phyloP scores from a whole-genome alignment of 2,329 filamentous ascomycete genomes.

The Chaetomium strumarium region DNA sequence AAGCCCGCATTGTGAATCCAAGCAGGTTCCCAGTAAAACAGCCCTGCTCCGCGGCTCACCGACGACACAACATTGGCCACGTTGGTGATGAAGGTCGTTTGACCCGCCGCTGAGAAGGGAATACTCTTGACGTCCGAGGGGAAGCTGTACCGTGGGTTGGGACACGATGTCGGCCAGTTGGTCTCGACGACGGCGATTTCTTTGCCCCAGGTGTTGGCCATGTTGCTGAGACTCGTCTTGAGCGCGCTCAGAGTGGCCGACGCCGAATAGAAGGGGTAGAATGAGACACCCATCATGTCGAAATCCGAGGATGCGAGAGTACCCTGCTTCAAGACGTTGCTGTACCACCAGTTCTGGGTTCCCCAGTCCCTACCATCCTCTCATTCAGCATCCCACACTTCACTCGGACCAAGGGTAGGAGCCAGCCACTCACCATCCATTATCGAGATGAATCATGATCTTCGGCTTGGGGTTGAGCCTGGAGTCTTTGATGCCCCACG shows the following conservation, averaged over 20 bases:
- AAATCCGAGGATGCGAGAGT: constrained; percentile 50
- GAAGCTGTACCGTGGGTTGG: constrained; percentile 51
- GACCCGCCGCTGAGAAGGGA: constrained; percentile 57
- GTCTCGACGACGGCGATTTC: constrained; percentile 64
- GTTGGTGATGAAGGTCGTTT: constrained; percentile 54
- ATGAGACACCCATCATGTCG: constrained; percentile 67
- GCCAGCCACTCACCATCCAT: constrained; percentile 48
- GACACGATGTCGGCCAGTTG: constrained; percentile 62
- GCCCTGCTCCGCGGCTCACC: constrained; percentile 48
- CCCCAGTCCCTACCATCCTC: constrained; percentile 46
- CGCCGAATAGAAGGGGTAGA: constrained; percentile 65
- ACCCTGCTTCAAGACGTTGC: constrained; percentile 47
- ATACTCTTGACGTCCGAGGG: constrained; percentile 55
- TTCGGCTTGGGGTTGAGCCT: constrained; percentile 50
- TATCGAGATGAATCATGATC: constrained; percentile 70
- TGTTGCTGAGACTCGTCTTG: constrained; percentile 48
- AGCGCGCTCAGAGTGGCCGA: constrained; percentile 54
- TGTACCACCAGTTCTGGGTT: constrained; percentile 57
- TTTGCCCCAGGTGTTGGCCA: constrained; percentile 59
- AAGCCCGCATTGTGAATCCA: constrained; percentile 62
- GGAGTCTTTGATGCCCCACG: constrained; percentile 60
- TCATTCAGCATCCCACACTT: not conserved
- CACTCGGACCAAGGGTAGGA: not conserved
- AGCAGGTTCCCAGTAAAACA: constrained; percentile 71
- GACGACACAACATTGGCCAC: constrained; percentile 51